phyloP scores from a whole-genome alignment of 306 rosid genomes.

The Malus orientalis region DNA sequence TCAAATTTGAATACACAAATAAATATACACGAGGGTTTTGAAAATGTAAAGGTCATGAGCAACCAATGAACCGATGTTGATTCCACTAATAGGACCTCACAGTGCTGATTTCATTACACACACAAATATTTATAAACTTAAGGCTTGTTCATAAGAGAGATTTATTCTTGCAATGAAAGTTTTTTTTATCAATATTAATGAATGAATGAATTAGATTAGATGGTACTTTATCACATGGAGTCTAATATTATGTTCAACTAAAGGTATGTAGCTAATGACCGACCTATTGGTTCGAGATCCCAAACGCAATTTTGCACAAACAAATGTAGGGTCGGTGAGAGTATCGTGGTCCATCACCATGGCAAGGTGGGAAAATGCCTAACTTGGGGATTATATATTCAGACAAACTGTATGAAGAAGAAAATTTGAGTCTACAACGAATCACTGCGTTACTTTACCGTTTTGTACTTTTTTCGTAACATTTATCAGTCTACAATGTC shows the following conservation, averaged over 20 bases:
- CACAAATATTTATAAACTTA: not conserved
- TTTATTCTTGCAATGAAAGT: no score
- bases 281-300: not conserved
- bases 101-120: not conserved
- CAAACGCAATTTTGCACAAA: not conserved
- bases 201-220: not conserved
- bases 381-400: not conserved
- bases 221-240: not conserved
- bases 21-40: not conserved
- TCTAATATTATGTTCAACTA: not conserved
- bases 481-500: no score
- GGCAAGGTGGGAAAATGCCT: not conserved
- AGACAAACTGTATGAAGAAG: not conserved
- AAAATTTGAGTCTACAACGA: not conserved
- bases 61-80: no score
- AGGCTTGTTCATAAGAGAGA: not conserved
- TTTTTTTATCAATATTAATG: not conserved
- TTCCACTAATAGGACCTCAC: not conserved
- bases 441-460: not conserved
- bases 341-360: not conserved
- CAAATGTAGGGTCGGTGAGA: not conserved
- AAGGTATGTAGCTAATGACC: not conserved
- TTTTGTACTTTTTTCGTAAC: no score
- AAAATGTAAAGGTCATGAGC: not conserved
- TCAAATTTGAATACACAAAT: no score